A percentile compares a stretch with the other conserved stretches of the same genome.
Evolutionary conservation across 1,284 basidiomycete genomes (phyloP).

Genomic region (Kalmanozyma brasiliensis): DNA sequence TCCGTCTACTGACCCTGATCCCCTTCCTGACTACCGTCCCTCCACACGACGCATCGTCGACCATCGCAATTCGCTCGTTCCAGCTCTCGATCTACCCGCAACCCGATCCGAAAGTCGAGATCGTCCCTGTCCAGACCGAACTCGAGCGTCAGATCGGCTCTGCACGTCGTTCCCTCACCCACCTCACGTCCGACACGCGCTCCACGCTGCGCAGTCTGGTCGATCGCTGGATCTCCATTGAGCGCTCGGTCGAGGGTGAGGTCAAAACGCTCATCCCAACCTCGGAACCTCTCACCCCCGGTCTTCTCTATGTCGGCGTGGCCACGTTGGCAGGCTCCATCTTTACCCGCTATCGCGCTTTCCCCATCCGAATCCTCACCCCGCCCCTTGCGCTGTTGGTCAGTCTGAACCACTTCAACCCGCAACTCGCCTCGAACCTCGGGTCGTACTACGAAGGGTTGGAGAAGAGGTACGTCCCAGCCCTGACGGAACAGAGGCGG

Average conservation of each 20-base stretch:
- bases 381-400: constrained; percentile 58
- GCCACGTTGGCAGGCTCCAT: constrained; percentile 87
- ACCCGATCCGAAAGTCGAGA: constrained; percentile 39
- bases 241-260: constrained; percentile 69
- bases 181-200: constrained; percentile 36
- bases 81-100: constrained; percentile 59
- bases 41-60: background rate
- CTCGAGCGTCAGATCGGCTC: constrained; percentile 58
- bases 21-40: background rate
- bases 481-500: constrained; percentile 47
- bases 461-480: constrained; percentile 47
- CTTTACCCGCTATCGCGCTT: constrained; percentile 78
- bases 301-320: constrained; percentile 76
- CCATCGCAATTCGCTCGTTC: background rate
- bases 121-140: constrained; percentile 56
- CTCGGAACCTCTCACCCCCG: constrained; percentile 84
- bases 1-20: background rate
- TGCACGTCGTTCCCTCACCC: constrained; percentile 45
- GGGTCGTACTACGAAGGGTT: constrained; percentile 54
- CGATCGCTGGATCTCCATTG: constrained; percentile 57
- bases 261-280: constrained; percentile 82
- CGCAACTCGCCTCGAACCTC: constrained; percentile 59
- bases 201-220: constrained; percentile 36
- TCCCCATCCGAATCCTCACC: constrained; percentile 64
- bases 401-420: constrained; percentile 65